A percentile compares a stretch with the other conserved stretches of the same genome.
phyloP scores from a whole-genome alignment of 2,329 filamentous ascomycete species.

The Calycina marina region DNA sequence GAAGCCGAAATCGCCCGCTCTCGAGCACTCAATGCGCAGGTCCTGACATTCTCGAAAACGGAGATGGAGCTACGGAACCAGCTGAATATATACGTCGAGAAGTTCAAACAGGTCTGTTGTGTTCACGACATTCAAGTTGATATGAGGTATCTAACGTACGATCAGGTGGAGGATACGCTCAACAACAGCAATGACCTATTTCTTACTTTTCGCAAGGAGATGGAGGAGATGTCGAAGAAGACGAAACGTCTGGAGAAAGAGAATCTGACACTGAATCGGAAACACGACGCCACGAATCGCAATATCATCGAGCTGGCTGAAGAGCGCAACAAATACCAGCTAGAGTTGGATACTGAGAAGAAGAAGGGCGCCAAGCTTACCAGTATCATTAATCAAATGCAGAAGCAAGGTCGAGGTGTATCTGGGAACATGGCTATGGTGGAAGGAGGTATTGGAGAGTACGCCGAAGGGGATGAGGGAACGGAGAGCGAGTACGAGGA shows the following conservation, averaged over 20 bases:
- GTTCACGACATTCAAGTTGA: neutral
- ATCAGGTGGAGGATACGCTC: constrained; percentile 93
- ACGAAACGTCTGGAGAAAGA: constrained; percentile 95
- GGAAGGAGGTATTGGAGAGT: constrained; percentile 39
- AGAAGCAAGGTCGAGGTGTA: constrained; percentile 75
- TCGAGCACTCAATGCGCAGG: constrained; percentile 76
- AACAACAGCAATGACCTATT: constrained; percentile 98
- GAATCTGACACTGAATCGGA: constrained; percentile 78
- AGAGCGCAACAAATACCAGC: constrained; percentile 64
- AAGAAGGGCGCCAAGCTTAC: constrained; percentile 80
- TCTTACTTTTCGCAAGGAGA: constrained; percentile 92
- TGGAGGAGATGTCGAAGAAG: constrained; percentile 99
- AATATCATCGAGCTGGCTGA: constrained; percentile 98
- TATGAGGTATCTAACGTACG: constrained; percentile 27
- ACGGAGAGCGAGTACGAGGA: constrained; percentile 52
- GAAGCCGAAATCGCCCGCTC: constrained; percentile 70
- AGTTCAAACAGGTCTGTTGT: constrained; percentile 86
- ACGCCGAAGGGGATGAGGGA: constrained; percentile 39
- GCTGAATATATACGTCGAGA: constrained; percentile 96
- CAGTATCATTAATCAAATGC: constrained; percentile 91
- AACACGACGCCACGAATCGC: constrained; percentile 83
- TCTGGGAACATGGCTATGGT: constrained; percentile 48
- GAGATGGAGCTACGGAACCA: constrained; percentile 88
- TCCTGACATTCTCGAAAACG: constrained; percentile 90
- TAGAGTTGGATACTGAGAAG: constrained; percentile 61